phyloP scores from a whole-genome alignment of 2,329 filamentous ascomycete genomes.

The Diaporthe sp. region DNA sequence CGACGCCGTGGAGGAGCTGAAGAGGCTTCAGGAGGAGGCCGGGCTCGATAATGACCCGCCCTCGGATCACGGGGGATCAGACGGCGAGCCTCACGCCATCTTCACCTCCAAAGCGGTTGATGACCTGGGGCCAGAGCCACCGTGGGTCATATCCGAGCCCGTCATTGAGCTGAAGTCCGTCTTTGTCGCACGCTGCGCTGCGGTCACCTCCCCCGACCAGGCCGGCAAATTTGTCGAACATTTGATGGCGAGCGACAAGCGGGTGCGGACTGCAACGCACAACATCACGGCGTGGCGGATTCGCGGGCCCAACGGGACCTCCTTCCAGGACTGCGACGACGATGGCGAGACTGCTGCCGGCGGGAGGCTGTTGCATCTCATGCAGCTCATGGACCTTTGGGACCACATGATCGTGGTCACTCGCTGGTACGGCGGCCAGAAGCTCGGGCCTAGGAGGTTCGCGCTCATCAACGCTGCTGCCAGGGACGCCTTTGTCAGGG shows the following conservation, averaged over 20 bases:
- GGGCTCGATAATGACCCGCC: constrained; percentile 44
- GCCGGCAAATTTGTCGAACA: constrained; percentile 80
- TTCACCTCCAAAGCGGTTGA: constrained; percentile 29
- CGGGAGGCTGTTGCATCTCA: constrained; percentile 84
- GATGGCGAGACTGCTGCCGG: constrained; percentile 96
- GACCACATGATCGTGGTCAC: constrained; percentile 93
- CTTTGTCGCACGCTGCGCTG: constrained; percentile 84
- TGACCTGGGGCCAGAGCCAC: constrained; percentile 53
- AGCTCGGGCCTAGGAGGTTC: constrained; percentile 90
- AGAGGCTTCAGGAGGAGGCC: constrained; percentile 56
- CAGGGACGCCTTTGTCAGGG: constrained; percentile 85
- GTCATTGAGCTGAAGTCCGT: constrained; percentile 88
- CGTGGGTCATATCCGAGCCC: constrained; percentile 82
- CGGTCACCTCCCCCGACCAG: constrained; percentile 77
- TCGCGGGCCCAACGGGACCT: constrained; percentile 67
- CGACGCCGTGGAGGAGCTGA: constrained; percentile 86
- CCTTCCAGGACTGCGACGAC: constrained; percentile 93
- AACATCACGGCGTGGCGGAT: constrained; percentile 98
- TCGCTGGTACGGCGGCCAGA: constrained; percentile 94
- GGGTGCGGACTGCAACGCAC: constrained; percentile 88
- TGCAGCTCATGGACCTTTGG: constrained; percentile 97
- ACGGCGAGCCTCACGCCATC: constrained; percentile 38
- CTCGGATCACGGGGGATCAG: constrained; percentile 40
- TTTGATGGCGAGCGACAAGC: constrained; percentile 85
- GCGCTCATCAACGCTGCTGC: constrained; percentile 90